These are phyloP conservation scores for Terana coerulea DNA, from an alignment of 768 basidiomycete species.

Conservation along the genomic window DNA sequence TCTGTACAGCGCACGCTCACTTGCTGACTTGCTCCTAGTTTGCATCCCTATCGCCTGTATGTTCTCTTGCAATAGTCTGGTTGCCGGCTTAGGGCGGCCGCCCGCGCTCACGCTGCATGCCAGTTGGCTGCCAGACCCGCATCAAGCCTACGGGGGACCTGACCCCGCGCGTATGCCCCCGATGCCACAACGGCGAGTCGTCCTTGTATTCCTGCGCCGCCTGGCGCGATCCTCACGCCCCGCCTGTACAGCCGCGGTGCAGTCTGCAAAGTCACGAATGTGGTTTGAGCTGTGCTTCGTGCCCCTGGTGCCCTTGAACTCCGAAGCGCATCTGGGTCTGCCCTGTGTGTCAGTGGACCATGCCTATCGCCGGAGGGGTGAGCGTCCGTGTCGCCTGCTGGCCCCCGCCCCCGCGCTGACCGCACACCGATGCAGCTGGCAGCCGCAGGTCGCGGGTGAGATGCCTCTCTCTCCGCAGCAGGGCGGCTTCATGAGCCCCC, in stretches of 20 bases:
- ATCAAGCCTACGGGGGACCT: constrained; percentile 53
- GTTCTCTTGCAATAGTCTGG: constrained; percentile 6
- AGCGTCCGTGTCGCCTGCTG: constrained; percentile 13
- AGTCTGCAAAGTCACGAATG: constrained; percentile 57
- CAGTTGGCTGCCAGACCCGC: constrained; percentile 66
- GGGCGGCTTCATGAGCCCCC: constrained; percentile 5
- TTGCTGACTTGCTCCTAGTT: constrained; percentile 20
- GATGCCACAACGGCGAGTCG: constrained; percentile 69
- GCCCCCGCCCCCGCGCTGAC: not conserved
- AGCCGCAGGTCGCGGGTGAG: constrained; percentile 9
- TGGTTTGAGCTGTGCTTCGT: constrained; percentile 81
- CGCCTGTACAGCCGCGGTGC: constrained; percentile 47
- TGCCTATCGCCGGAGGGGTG: constrained; percentile 49
- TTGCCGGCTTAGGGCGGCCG: not conserved
- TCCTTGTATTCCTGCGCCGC: constrained; percentile 13
- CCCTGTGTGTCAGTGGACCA: constrained; percentile 64
- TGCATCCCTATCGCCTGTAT: constrained; percentile 34
- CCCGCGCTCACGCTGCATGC: constrained; percentile 7
- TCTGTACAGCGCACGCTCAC: not conserved
- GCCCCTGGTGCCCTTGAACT: constrained; percentile 62
- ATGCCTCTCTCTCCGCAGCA: not conserved
- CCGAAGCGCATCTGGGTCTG: constrained; percentile 68
- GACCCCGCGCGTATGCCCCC: constrained; percentile 57
- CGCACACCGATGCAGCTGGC: constrained; percentile 1
- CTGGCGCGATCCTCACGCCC: not conserved